Percentiles rank a stretch among this genome's conserved stretches.
Conservation (phyloP, 768 basidiomycete species). For the Trametes cinnabarina region DNA sequence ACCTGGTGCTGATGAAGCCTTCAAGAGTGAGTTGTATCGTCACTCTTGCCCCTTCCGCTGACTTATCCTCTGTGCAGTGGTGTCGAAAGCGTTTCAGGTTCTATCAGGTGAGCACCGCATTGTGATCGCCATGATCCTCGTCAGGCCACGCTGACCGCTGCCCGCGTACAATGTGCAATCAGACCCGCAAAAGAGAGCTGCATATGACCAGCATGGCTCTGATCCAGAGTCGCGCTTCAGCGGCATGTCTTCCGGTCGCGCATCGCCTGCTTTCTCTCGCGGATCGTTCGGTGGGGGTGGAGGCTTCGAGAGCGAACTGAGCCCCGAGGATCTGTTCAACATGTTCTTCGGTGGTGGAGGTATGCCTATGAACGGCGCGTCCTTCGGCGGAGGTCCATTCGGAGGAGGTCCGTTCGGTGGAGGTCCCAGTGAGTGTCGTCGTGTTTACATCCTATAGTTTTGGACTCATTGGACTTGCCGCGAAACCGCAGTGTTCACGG, state of each 20-base stretch:
- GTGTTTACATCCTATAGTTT: not conserved
- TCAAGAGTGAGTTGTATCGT: conserved; percentile 75
- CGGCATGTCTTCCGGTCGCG: conserved; percentile 54
- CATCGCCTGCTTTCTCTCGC: conserved; percentile 48
- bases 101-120: conserved; percentile 58
- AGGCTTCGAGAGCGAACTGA: conserved; percentile 79
- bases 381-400: conserved; percentile 42
- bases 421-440: conserved; percentile 20
- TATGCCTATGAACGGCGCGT: conserved; percentile 41
- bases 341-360: conserved; percentile 93
- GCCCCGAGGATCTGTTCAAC: conserved; percentile 95
- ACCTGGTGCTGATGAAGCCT: conserved; percentile 97
- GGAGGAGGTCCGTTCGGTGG: conserved; percentile 22
- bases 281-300: conserved; percentile 46
- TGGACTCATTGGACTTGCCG: not conserved
- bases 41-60: not conserved
- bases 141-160: not conserved
- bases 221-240: conserved; percentile 85
- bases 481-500: conserved; percentile 59
- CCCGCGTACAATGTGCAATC: not conserved
- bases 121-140: not conserved
- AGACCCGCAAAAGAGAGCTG: conserved; percentile 89
- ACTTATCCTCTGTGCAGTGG: conserved; percentile 54
- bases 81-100: conserved; percentile 96
- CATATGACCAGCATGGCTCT: conserved; percentile 77